phyloP scores from a whole-genome alignment of 2,329 filamentous ascomycete genomes.

The Rutstroemia sp. region DNA sequence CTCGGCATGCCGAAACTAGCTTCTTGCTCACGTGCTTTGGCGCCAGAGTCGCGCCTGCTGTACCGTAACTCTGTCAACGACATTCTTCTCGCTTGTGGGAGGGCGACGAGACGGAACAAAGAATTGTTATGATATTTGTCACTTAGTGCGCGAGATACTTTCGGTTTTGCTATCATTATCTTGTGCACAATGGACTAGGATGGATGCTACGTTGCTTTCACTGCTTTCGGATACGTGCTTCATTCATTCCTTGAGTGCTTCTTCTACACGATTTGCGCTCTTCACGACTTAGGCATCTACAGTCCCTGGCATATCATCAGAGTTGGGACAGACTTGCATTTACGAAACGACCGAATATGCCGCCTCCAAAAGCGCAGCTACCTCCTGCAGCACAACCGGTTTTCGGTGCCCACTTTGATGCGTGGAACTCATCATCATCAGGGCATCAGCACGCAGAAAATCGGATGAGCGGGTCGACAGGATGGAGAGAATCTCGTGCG shows the following conservation, averaged over 20 bases:
- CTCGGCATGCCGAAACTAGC: background rate
- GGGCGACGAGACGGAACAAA: too few relatives aligned
- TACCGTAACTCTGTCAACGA: constrained; percentile 7
- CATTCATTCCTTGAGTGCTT: too few relatives aligned
- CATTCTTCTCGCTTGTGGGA: background rate
- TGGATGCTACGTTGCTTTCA: too few relatives aligned
- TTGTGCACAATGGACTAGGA: too few relatives aligned
- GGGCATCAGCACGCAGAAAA: constrained; percentile 75
- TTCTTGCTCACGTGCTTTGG: constrained; percentile 6
- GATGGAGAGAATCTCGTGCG: constrained; percentile 65
- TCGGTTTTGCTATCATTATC: too few relatives aligned
- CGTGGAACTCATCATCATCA: constrained; percentile 66
- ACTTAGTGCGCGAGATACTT: too few relatives aligned
- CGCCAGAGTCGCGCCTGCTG: constrained; percentile 3
- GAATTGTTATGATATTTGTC: too few relatives aligned
- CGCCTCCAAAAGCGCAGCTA: constrained; percentile 17
- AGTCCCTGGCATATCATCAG: background rate
- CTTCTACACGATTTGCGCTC: background rate
- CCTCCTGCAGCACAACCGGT: constrained; percentile 31
- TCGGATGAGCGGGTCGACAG: constrained; percentile 49
- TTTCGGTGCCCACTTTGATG: constrained; percentile 46
- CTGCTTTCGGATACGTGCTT: too few relatives aligned
- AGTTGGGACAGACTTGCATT: background rate
- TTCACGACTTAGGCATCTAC: background rate
- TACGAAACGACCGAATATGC: constrained; percentile 12